These are phyloP conservation scores for Pseudonectria foliicola DNA, from an alignment of 2,329 filamentous ascomycete species.

Conservation along the genomic window DNA sequence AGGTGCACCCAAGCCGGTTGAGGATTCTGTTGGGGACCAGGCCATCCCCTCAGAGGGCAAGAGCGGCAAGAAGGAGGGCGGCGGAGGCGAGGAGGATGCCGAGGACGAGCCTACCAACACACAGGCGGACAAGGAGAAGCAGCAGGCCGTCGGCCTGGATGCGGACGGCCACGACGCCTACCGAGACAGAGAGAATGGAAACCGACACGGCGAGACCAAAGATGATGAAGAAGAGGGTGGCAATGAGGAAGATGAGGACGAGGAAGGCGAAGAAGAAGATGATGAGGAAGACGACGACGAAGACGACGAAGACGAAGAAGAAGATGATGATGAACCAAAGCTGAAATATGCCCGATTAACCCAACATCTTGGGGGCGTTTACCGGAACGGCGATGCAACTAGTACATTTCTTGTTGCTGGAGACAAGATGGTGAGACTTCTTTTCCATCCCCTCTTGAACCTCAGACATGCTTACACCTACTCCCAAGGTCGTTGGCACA, in stretches of 20 bases:
- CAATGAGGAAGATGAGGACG: constrained; percentile 25
- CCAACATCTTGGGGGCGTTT: constrained; percentile 68
- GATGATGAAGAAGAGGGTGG: constrained; percentile 10
- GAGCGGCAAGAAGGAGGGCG: constrained; percentile 21
- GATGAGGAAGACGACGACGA: constrained; percentile 48
- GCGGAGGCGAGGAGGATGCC: background rate
- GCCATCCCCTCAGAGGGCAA: constrained; percentile 37
- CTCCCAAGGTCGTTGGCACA: constrained; percentile 72
- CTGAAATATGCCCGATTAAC: constrained; percentile 91
- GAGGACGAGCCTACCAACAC: too few species aligned
- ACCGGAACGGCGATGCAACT: constrained; percentile 91
- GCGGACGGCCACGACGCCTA: constrained; percentile 7
- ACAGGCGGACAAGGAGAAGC: constrained; percentile 3
- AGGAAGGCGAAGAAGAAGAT: constrained; percentile 39
- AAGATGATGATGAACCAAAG: constrained; percentile 87
- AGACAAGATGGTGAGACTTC: constrained; percentile 78
- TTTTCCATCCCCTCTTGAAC: background rate
- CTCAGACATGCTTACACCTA: constrained; percentile 13
- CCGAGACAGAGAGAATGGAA: constrained; percentile 14
- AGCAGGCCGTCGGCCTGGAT: constrained; percentile 7
- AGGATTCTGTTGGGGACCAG: constrained; percentile 19
- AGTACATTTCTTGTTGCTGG: constrained; percentile 85
- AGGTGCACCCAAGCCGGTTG: background rate
- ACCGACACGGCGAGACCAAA: constrained; percentile 10
- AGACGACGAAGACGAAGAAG: constrained; percentile 66